Evolutionary conservation across 768 basidiomycete genomes (phyloP).

Genomic region (Mycena indigotica): DNA sequence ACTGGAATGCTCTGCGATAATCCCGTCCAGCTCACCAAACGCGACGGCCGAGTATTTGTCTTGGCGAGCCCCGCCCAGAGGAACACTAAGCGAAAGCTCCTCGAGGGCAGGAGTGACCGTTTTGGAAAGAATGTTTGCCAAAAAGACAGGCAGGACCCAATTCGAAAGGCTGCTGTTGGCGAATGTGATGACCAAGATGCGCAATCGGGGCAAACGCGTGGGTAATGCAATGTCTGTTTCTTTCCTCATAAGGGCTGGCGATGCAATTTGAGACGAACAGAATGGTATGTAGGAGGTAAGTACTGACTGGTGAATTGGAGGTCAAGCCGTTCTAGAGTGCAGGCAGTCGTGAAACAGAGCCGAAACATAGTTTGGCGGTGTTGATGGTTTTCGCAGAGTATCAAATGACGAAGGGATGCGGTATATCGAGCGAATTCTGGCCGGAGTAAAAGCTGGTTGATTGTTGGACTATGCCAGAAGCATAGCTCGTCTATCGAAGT

Average conservation of each 20-base stretch:
- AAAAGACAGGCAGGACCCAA: background rate
- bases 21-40: background rate
- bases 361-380: background rate
- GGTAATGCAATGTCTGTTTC: background rate
- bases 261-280: background rate
- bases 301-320: background rate
- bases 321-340: background rate
- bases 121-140: background rate
- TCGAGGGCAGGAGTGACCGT: background rate
- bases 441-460: background rate
- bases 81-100: background rate
- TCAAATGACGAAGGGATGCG: background rate
- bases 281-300: background rate
- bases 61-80: background rate
- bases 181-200: background rate
- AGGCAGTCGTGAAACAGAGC: background rate
- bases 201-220: background rate
- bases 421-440: background rate
- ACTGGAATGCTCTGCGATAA: background rate
- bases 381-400: background rate
- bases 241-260: background rate
- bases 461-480: background rate
- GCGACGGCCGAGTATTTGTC: background rate
- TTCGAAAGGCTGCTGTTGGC: background rate
- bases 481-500: background rate